Conservation (phyloP, 2,329 filamentous ascomycete genomes). For the Plenodomus tracheiphilus region DNA sequence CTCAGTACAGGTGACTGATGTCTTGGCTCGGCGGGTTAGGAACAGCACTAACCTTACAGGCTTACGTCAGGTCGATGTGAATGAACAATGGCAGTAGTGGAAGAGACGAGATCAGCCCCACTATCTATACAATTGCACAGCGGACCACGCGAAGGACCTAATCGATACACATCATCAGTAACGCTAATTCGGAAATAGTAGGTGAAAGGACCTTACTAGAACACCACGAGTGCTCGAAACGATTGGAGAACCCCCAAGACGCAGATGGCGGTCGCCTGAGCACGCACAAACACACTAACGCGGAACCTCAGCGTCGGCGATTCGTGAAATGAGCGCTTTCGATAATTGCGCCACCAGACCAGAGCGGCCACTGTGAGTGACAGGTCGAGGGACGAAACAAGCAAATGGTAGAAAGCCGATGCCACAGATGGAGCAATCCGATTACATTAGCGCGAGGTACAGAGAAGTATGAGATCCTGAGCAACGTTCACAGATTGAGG, state of each 20-base stretch:
- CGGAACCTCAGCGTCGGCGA: slow-evolving; percentile 16
- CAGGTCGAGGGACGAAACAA: slow-evolving; percentile 13
- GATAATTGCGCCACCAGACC: neutral
- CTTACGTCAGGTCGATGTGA: slow-evolving; percentile 10
- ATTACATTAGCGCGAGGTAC: slow-evolving; percentile 5
- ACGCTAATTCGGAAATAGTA: slow-evolving; percentile 15
- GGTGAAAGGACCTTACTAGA: slow-evolving; percentile 21
- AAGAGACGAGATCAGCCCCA: slow-evolving; percentile 12
- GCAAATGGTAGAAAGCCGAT: slow-evolving; percentile 24
- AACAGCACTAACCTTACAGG: slow-evolving; percentile 9
- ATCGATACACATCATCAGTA: slow-evolving; percentile 21
- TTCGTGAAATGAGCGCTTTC: slow-evolving; percentile 23
- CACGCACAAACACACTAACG: slow-evolving; percentile 39
- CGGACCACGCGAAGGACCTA: slow-evolving; percentile 14
- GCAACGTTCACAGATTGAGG: slow-evolving; percentile 20
- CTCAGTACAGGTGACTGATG: slow-evolving; percentile 2
- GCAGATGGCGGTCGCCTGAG: slow-evolving; percentile 25
- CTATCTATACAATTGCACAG: slow-evolving; percentile 27
- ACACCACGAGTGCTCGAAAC: slow-evolving; percentile 31
- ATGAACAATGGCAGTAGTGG: slow-evolving; percentile 11
- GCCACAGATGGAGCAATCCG: slow-evolving; percentile 12
- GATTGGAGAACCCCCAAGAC: slow-evolving; percentile 12
- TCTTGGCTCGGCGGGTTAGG: slow-evolving; percentile 2
- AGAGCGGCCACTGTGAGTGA: slow-evolving; percentile 15
- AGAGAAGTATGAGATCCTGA: slow-evolving; percentile 1